Evolutionary conservation across 73 alveolate genomes (phyloP), one percentile per base, ranked within the genome.

Genomic region (Paramecium sexaurelia): DNA sequence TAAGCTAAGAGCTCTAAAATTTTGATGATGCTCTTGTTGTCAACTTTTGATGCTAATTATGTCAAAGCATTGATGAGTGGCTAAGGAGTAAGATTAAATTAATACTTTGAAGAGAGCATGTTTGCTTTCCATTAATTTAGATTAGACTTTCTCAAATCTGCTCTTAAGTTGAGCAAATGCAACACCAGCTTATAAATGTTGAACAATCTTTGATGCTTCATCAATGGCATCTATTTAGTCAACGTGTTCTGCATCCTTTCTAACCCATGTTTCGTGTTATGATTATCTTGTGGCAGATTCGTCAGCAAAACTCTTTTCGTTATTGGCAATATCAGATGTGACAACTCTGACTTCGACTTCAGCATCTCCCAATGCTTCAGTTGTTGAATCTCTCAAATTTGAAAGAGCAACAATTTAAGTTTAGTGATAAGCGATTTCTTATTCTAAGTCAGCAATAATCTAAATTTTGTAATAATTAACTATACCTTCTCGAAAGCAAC

Each of bases 141-240:
- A 39, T 37, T 40, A 78, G 45, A 78, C 90, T 33, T 78, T 78
- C 43, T 78, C 90, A 11, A 75, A 75, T 75, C 89, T 75, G 26
- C 89, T 75, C 89, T 75, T 75, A 8, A 75, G 32, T 75, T 75
- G 47, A 39, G 89, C 71, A 32, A 75, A 75, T 29, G 89, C 89
- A 75, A 75, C 89, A 40, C 89, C 89, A n/a, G 89, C 89, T 75
- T 75, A 75, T 39, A 75, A 75, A 19, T 75, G 89, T 75, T 75
- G 40, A 20, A 75, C 89, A 20, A 75, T 75, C 89, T 75, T 75
- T 9, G 57, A 27, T 3, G 89, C 89, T 32, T 75, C 89, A 75
- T 75, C 89, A 37, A 75, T 75, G 35, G 89, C 67, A 19, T 75
- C 89, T 6, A 75, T 75, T 75, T 75, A 75, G 41, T 75, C 89